A percentile compares a stretch with the other conserved stretches of the same genome.
Evolutionary conservation across 2,329 filamentous ascomycete species (phyloP).

Genomic region (Fusarium proliferatum): DNA sequence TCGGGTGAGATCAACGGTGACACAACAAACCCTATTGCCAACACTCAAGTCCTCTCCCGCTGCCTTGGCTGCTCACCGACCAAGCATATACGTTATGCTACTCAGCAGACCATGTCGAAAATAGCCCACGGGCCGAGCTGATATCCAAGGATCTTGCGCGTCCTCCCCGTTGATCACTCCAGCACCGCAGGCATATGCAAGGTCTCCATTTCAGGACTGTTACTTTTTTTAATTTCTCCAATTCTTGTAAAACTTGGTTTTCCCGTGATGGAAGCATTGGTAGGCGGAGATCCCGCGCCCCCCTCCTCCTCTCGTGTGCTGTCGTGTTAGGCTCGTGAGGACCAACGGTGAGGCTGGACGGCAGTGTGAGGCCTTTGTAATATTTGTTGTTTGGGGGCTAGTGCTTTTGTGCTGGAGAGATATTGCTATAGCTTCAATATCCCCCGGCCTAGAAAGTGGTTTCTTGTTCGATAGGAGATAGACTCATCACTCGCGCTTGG

Average conservation of each 20-base stretch:
- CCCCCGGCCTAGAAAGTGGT: constrained; percentile 20
- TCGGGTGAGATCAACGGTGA: background rate
- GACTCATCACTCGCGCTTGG: constrained; percentile 32
- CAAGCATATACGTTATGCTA: background rate
- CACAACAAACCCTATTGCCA: background rate
- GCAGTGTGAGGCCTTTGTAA: constrained; percentile 22
- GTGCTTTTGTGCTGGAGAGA: background rate
- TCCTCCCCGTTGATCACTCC: background rate
- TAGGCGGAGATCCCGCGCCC: background rate
- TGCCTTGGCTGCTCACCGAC: constrained; percentile 19
- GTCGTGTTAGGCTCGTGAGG: constrained; percentile 35
- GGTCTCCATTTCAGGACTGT: background rate
- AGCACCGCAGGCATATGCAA: background rate
- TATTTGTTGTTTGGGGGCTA: background rate
- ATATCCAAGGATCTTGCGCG: background rate
- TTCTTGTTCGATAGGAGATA: background rate
- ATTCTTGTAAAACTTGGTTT: background rate
- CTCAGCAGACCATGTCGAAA: constrained; percentile 3
- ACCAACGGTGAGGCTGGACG: constrained; percentile 27
- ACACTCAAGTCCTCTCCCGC: background rate
- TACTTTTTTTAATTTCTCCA: background rate
- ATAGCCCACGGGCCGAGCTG: constrained; percentile 3
- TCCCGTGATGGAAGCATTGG: background rate
- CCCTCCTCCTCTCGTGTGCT: constrained; percentile 36
- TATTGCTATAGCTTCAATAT: constrained; percentile 43